Base-by-base conservation (phyloP, 208 protist genomes). In the Leishmania turanica region DNA sequence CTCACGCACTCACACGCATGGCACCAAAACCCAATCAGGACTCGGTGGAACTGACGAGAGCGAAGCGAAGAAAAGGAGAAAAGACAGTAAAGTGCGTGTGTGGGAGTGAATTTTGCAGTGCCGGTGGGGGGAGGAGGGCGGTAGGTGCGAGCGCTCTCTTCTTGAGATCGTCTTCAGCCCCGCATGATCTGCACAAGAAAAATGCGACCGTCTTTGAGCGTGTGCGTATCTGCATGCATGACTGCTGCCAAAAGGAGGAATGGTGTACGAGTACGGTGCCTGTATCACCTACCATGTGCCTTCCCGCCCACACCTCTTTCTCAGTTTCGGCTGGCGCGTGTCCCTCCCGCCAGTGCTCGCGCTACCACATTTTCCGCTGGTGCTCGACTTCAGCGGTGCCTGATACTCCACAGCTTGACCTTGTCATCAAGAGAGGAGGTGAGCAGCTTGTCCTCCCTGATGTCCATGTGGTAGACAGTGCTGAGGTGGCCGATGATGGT, bases 381-480 rank as follows among this genome's bases (percentile, higher is more conserved):
- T 40, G 15, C 21, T 53, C 27, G 2, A 53, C 45, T 7, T 47
- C 40, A 75, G 27, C 89, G 84, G n/a, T 64, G 72, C 79, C 83
- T 89, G 51, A 96, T 81, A 0, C 84, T 79, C 93, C 93, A 98
- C 47, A 98, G 76, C 87, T 98, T 98, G 54, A 98, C 68, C 51
- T 90, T 94, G 75, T 95, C 87, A 73, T 98, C 95, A 24, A 97
- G 88, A 1, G 92, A 96, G 31, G 88, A 93, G 45, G 95, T 95
- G 42, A 98, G 85, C 79, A 98, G 49, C 82, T 94, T 93, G 72
- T 92, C 89, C 53, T 89, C 84, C 68, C 84, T 82, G 21, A 96
- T 54, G 70, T 93, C 91, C 70, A 96, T 89, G 78, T 98, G 95
- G 81, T 97, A 98, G 17, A 98, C 93, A 34, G 95, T 97, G 87